Evolutionary conservation across 306 rosid species (phyloP), one percentile per base, ranked within the genome.

Genomic region (Glycine soja): DNA sequence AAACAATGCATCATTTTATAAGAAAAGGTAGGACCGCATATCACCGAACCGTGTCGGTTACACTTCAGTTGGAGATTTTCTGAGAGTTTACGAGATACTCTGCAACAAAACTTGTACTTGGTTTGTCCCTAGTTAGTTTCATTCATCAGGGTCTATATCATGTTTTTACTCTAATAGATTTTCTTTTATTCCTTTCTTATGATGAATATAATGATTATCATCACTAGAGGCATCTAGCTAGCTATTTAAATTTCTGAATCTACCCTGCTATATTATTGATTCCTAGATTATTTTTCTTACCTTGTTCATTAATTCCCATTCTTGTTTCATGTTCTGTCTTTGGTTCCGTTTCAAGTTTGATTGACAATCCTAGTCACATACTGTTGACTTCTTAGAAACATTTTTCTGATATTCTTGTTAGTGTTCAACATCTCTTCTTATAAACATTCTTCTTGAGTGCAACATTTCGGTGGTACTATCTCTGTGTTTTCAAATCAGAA

Each of bases 401-500:
- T 58, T 54, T 46, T 56, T 40, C 59, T 15, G 2, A 11, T 8
- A 46, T 13, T 76, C 2, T 50, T 12, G 36, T 40, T 66, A 16
- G 59, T 47, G 47, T 70, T 70, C 83, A 82, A 61, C 5, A 77
- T 88, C 84, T 30, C 59, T 18, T 72, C 6, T 75, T 2, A 54
- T 81, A 40, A 87, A 90, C 38, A 32, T 89, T 73, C 78, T 84
- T 71, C 30, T 24, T 24, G 30, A 24, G 18, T 84, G 59, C 81
- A 79, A 63, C 82, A 85, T 34, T 56, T 71, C 11, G 74, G 83
- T 38, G 85, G 54, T 69, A 61, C 46, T 42, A 42, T 42, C 46
- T 42, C 43, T 0, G 43, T 38, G 43, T 38, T 34, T 34, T 34
- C 38, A 34, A 34, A 3, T 34, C 38, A 34, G 38, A 34, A 34